Base-by-base conservation (phyloP, 2,329 filamentous ascomycete species). In the Alternaria sp. region DNA sequence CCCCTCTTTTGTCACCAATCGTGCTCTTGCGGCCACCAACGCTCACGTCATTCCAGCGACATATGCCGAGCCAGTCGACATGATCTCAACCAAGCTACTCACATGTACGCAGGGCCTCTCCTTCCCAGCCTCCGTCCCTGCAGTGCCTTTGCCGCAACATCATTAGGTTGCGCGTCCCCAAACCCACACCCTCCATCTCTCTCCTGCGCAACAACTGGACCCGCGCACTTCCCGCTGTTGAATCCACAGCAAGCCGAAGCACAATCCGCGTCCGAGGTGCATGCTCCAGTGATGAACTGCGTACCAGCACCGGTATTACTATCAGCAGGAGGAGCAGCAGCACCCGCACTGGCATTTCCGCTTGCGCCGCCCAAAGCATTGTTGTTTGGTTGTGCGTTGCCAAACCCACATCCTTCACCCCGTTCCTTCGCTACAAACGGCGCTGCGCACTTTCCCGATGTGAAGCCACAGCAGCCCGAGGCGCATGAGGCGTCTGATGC, bases 251-350 rank as follows among this genome's bases (percentile, higher is more conserved):
- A 79, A 13, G 68, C 71, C 21, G 72, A 72, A 3, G 74, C 75
- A 46, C 77, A 79, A 56, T 79, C 76, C 5, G 76, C 75, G 51
- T 78, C 76, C 4, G 73, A 72, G 2, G 65, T 61, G 46, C 77
- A 79, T 7, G 70, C 52, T 2, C 77, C 77, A 14, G 77, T 79
- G 65, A 79, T 78, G 68, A 79, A 79, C 54, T 79, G 77, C 3
- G 63, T 74, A 31, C 70, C 76, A 14, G 60, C 33, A 41, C 42
- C 45, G 13, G 36, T 44, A 28, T 33, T 40, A 21, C 26, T 48
- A 23, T 48, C 31, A 3, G 46, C 33, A 29, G 55, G 26, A 7
- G 48, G 45, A 17, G 54, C 29, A 10, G 52, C 24, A 3, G 44
- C 42, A 5, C 40, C 24, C 8, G 56, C 58, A 29, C 50, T 59